Evolutionary conservation across 768 basidiomycete species (phyloP), one percentile per base, ranked within the genome.

Genomic region (Pleurotus cornucopiae): DNA sequence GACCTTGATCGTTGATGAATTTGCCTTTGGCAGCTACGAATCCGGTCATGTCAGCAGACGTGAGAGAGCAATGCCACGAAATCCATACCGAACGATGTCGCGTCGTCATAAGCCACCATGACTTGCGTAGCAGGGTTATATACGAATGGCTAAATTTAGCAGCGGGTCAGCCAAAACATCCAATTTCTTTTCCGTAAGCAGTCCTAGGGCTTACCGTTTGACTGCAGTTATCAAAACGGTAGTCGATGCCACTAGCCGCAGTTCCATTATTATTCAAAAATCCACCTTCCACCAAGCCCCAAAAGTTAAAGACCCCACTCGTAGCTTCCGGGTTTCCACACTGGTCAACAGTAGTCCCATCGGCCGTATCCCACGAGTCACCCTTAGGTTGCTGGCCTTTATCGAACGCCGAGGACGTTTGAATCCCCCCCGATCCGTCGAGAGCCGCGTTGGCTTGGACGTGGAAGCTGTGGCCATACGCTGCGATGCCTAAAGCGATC

Each of bases 401-500:
- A 65, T 84, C 73, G 61, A 90, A 90, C 0, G 71, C 18, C 2
- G 87, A 80, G 2, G 72, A 73, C 25, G 89, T 65, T 6, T 61
- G 41, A 7, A 64, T 72, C 6, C 64, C 64, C 25, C 76, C 71
- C 12, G 73, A 71, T 2, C 62, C 51, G 14, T 71, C 63, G 63
- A 82, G 73, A 0, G 88, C 88, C 39, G 69, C 63, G 5, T 66
- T 65, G 21, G 64, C 63, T 6, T 63, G 57, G 54, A 91, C 88
- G 46, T 67, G 64, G 79, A 78, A 95, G 20, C 89, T 82, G 71
- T 95, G 92, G 0, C 91, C 91, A 67, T 92, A 95, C 6, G 83
- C 72, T 1, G 94, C 78, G 0, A 98, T 86, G 49, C 91, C 95
- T 37, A 98, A 80, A 14, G 92, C 83, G 49, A 96, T 81, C 58